These are phyloP conservation scores for Dipteronia sinensis DNA, from an alignment of 345 rosid genomes.

Conservation along the genomic window DNA sequence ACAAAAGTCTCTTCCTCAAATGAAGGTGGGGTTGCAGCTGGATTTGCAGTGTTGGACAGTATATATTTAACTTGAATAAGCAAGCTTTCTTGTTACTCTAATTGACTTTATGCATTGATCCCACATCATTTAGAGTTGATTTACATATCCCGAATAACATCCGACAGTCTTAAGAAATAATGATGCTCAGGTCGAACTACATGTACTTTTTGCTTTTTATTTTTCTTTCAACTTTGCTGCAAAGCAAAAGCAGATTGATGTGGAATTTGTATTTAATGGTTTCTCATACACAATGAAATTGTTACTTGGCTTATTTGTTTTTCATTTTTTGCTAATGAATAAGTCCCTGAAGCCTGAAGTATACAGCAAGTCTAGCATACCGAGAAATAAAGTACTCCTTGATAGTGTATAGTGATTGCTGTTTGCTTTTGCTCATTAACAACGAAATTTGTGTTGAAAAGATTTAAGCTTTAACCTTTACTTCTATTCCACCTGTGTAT, in stretches of 20 bases:
- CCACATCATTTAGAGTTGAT: neutral
- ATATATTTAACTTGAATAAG: constrained; percentile 64
- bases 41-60: constrained; percentile 93
- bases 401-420: neutral
- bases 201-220: neutral
- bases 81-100: neutral
- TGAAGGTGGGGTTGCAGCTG: constrained; percentile 98
- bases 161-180: neutral
- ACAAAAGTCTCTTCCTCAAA: constrained; percentile 84
- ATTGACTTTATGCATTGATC: neutral
- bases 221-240: neutral
- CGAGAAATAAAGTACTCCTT: neutral
- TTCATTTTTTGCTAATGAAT: neutral
- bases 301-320: no score
- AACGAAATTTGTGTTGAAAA: no score
- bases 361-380: no score
- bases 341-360: neutral
- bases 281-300: neutral
- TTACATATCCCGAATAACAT: neutral
- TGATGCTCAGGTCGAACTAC: neutral
- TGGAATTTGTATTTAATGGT: constrained; percentile 1
- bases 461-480: no score
- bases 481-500: no score
- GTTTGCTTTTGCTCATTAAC: neutral
- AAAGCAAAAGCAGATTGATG: neutral